Evolutionary conservation across 1,139 yeast species (phyloP), one percentile per base, ranked within the genome.

Genomic region (Kurtzmaniella quercitrusa): DNA sequence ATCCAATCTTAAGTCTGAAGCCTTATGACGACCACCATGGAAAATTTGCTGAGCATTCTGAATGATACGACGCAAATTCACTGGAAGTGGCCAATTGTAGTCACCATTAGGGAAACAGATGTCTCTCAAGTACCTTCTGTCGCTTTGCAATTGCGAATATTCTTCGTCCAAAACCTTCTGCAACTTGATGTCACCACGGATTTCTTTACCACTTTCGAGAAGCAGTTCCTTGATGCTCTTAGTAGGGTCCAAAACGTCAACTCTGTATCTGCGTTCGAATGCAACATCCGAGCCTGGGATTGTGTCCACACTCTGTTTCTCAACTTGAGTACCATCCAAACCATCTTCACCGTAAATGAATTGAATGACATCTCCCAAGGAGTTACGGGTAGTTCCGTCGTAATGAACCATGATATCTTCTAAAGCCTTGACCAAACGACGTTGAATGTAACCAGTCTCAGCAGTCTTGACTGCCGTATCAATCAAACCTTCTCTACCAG

Each of bases 401-500:
- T 94, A 94, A 61, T 91, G 97, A 38, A 93, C 98, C 96, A 91
- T 91, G 50, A 94, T 91, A 73, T 94, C 99, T 66, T 94, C 99
- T 65, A 94, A 74, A 9, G 99, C 98, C 65, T 94, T 94, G 40
- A 94, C 96, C 65, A 94, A 75, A 78, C 99, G 94, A 76, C 99
- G 93, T 71, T 94, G 98, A 61, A 93, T 94, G 67, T 93, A 93
- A 70, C 99, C 99, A 28, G 99, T 93, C 70, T 93, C 98, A 2
- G 99, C 98, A 35, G 98, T 93, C 66, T 91, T 91, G 40, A 91
- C 98, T 14, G 98, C 98, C 46, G 99, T 93, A 80, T 93, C 99
- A 65, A 93, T 93, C 63, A 93, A 80, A 80, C 99, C 99, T 74
- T 93, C 99, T 78, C 99, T 88, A 78, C 99, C 99, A 57, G 98